These are phyloP conservation scores for Cucumis cinereus DNA, from an alignment of 306 rosid species.

Conservation along the genomic window DNA sequence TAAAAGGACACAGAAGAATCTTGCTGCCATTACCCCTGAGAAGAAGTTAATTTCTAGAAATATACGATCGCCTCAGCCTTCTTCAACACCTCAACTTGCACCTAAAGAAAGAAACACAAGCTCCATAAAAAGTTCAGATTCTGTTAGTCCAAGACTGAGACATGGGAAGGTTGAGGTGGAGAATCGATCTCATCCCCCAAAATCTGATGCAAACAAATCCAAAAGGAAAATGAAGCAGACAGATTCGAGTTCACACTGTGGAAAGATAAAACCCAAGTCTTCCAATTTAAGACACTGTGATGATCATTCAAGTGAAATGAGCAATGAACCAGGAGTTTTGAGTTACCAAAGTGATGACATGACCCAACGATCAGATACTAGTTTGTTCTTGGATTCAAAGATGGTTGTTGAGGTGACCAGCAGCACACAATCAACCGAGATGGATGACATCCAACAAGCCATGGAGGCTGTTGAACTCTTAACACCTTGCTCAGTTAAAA, in stretches of 20 bases:
- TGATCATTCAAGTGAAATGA: constrained; percentile 53
- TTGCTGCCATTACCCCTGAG: constrained; percentile 33
- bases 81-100: constrained; percentile 32
- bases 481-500: constrained; percentile 36
- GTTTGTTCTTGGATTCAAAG: constrained; percentile 19
- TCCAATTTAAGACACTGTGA: constrained; percentile 30
- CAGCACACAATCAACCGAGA: constrained; percentile 21
- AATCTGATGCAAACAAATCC: constrained; percentile 40
- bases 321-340: constrained; percentile 42
- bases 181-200: constrained; percentile 55
- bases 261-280: constrained; percentile 40
- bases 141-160: constrained; percentile 74
- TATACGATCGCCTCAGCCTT: constrained; percentile 29
- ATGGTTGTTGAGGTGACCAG: constrained; percentile 45
- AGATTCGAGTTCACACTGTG: constrained; percentile 43
- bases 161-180: constrained; percentile 63
- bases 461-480: constrained; percentile 29
- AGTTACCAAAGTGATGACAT: constrained; percentile 52
- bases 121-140: constrained; percentile 43
- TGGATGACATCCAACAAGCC: constrained; percentile 27
- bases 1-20: constrained; percentile 25
- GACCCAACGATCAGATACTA: constrained; percentile 32
- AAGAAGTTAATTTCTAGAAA: constrained; percentile 34
- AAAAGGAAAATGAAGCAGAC: constrained; percentile 37
- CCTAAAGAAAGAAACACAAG: constrained; percentile 27